Evolutionary conservation across 2,329 filamentous ascomycete genomes (phyloP), one percentile per base, ranked within the genome.

Genomic region (Ophiostoma himal-ulmi): DNA sequence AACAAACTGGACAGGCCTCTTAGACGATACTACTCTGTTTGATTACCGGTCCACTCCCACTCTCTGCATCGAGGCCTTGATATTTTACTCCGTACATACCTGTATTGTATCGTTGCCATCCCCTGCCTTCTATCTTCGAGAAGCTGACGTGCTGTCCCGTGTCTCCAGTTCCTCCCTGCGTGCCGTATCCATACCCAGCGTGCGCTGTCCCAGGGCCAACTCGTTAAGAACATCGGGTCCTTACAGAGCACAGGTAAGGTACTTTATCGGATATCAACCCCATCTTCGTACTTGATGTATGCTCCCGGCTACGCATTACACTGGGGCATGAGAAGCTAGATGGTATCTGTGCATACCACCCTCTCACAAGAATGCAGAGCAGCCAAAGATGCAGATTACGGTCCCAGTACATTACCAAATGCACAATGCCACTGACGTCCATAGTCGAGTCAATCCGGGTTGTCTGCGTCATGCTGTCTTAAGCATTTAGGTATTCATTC

Each of bases 1-100:
- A 71, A 68, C 57, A 71, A 71, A 71, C 64, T 44, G 39, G 48
- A 37, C 62, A 57, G 48, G 44, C 34, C 22, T 20, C 13, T 8
- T 36, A 52, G 14, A 20, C 68, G 62, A 69, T 71, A 68, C 39
- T 71, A 71, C 68, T 67, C 70, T 71, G 67, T 69, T 69, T 67
- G 57, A 71, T 71, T 69, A 69, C 26, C n/a, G 39, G 52, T 62
- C 70, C 70, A 69, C 70, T 67, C 14, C 26, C 26, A 30, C 30
- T 48, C 64, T 39, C 37, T 39, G 37, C 48, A 39, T 20, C 52
- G 37, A 30, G 1, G 30, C 4, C 30, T 30, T 30, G 26, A 30
- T 30, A 30, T 30, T 30, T 30, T 30, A 30, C 4, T 30, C 30
- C 30, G 30, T 4, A 30, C 30, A 30, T 30, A 30, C 30, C 0